A percentile compares a stretch with the other conserved stretches of the same genome.
Evolutionary conservation across 495 filamentous ascomycete genomes (phyloP).

Genomic region (Terfezia claveryi): DNA sequence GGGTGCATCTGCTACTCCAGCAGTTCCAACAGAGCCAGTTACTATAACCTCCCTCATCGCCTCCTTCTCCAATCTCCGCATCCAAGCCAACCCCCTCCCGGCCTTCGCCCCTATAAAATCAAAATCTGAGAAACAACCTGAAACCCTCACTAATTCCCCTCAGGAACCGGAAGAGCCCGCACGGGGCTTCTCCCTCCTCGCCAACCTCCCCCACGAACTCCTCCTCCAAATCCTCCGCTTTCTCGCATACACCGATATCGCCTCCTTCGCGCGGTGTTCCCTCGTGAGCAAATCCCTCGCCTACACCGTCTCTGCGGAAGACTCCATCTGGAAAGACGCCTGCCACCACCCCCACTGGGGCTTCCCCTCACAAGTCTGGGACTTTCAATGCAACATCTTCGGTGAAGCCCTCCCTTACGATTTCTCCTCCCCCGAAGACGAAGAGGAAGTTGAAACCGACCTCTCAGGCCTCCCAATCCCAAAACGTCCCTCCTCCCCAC

Average conservation of each 20-base stretch:
- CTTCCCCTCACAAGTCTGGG: constrained; percentile 62
- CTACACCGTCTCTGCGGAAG: constrained; percentile 63
- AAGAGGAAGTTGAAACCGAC: constrained; percentile 18
- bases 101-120: not conserved
- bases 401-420: constrained; percentile 32
- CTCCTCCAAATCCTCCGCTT: constrained; percentile 49
- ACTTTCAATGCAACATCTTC: constrained; percentile 40
- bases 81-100: constrained; percentile 30
- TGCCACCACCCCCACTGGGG: constrained; percentile 36
- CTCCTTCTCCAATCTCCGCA: constrained; percentile 44
- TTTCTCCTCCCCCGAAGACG: constrained; percentile 11
- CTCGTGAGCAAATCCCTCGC: constrained; percentile 74
- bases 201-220: constrained; percentile 59
- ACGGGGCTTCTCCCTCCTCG: constrained; percentile 39
- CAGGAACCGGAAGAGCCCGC: not conserved
- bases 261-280: constrained; percentile 53
- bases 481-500: constrained; percentile 7
- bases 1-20: not conserved
- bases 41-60: constrained; percentile 42
- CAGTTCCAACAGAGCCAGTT: not conserved
- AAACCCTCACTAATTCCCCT: constrained; percentile 31
- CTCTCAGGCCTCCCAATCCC: constrained; percentile 2
- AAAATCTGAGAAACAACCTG: constrained; percentile 24
- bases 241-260: constrained; percentile 54
- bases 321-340: constrained; percentile 60